These are phyloP conservation scores for Corrigiola litoralis DNA, from an alignment of 179 eudicot genomes.

Conservation along the genomic window DNA sequence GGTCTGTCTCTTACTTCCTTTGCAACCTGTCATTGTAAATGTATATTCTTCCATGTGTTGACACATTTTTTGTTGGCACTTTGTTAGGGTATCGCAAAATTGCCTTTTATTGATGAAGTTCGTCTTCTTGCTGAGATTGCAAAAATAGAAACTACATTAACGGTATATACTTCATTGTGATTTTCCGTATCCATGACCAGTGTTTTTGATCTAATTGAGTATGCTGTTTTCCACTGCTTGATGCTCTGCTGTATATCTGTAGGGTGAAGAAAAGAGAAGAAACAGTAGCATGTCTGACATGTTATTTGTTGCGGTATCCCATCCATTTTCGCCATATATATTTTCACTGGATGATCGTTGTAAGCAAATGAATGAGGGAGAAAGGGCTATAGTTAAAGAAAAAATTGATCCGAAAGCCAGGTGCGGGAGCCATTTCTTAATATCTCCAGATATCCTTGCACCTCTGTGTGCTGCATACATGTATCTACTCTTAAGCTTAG, in stretches of 20 bases:
- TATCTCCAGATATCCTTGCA: background rate
- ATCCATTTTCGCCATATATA: constrained; percentile 78
- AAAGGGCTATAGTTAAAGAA: constrained; percentile 51
- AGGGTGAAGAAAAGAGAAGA: constrained; percentile 91
- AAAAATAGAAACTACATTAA: constrained; percentile 78
- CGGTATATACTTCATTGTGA: constrained; percentile 51
- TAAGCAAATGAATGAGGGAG: constrained; percentile 53
- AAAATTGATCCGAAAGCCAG: constrained; percentile 72
- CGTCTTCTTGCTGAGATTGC: constrained; percentile 90
- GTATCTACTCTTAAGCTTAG: background rate
- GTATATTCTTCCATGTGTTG: background rate
- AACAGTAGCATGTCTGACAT: constrained; percentile 74
- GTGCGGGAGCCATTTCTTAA: constrained; percentile 36
- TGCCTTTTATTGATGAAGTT: constrained; percentile 89
- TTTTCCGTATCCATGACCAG: too few relatives aligned
- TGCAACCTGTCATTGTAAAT: background rate
- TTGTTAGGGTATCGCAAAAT: constrained; percentile 77
- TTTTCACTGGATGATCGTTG: constrained; percentile 83
- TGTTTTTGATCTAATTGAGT: too few relatives aligned
- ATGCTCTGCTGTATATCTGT: constrained; percentile 6
- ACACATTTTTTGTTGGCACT: constrained; percentile 13
- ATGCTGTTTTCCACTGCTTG: background rate
- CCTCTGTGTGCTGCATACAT: background rate
- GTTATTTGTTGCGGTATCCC: constrained; percentile 76
- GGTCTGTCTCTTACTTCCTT: constrained; percentile 34